Percentiles rank a stretch among this genome's conserved stretches.
phyloP scores from a whole-genome alignment of 306 rosid species.

The Vigna radiata region DNA sequence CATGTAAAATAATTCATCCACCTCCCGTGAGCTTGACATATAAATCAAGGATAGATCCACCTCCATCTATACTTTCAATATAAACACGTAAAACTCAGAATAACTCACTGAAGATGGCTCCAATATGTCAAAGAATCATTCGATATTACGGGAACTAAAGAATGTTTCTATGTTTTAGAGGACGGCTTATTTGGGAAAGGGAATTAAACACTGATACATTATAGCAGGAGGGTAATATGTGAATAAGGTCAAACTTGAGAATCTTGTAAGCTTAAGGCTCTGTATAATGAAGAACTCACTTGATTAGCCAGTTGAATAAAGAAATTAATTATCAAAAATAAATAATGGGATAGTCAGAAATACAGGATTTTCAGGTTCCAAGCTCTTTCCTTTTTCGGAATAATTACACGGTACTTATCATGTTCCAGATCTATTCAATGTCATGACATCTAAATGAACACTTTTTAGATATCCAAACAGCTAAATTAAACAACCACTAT shows the following conservation, averaged over 20 bases:
- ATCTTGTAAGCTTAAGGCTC: background rate
- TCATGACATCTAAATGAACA: constrained; percentile 28
- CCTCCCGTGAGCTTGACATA: background rate
- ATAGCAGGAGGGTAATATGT: background rate
- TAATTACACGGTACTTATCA: constrained; percentile 12
- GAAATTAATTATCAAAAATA: constrained; percentile 9
- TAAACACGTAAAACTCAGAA: background rate
- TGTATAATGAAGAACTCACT: background rate
- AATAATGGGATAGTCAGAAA: constrained; percentile 5
- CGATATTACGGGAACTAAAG: background rate
- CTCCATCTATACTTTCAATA: background rate
- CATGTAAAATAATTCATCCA: too few relatives aligned
- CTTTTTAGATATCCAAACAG: background rate
- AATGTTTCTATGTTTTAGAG: background rate
- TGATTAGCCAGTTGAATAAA: constrained; percentile 14
- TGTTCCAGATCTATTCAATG: constrained; percentile 5
- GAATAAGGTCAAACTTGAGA: constrained; percentile 7
- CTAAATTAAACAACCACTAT: background rate
- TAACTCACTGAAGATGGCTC: constrained; percentile 1
- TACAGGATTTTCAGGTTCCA: background rate
- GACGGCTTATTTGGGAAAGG: background rate
- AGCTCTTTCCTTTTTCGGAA: constrained; percentile 31
- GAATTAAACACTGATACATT: constrained; percentile 1
- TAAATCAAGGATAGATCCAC: background rate
- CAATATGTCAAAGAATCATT: constrained; percentile 11